Evolutionary conservation across 2,329 filamentous ascomycete species (phyloP).

Genomic region (Hypoxylon sp.): DNA sequence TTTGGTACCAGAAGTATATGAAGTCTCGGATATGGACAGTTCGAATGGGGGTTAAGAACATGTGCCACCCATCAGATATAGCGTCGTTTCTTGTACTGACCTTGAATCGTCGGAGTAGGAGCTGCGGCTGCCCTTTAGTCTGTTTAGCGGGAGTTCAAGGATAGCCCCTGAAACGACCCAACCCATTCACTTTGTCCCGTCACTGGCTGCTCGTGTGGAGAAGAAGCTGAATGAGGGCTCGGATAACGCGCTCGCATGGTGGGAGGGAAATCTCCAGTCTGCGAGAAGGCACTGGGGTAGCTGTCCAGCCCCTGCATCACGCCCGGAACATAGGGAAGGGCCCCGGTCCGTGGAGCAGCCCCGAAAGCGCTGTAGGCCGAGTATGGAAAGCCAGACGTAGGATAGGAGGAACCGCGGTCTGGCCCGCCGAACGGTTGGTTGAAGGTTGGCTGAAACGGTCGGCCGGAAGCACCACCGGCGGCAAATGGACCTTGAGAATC

Average conservation of each 20-base stretch:
- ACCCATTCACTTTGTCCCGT: constrained; percentile 66
- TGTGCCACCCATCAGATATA: no score
- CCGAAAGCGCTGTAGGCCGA: constrained; percentile 55
- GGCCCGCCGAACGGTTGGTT: constrained; percentile 50
- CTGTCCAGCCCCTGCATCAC: constrained; percentile 53
- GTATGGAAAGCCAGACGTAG: constrained; percentile 51
- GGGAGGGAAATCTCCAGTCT: constrained; percentile 54
- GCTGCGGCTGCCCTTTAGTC: background rate
- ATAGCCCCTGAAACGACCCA: constrained; percentile 72
- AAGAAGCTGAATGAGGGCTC: constrained; percentile 45
- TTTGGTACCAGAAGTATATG: no score
- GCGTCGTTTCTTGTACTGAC: background rate
- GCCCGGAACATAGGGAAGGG: constrained; percentile 50
- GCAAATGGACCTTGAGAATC: constrained; percentile 52
- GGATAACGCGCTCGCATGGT: constrained; percentile 52
- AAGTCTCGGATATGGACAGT: no score
- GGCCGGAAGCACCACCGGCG: constrained; percentile 48
- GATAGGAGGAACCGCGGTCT: constrained; percentile 54
- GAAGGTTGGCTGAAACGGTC: constrained; percentile 54
- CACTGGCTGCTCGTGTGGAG: constrained; percentile 48
- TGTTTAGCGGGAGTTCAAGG: constrained; percentile 67
- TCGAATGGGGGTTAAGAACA: no score
- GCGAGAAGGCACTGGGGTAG: constrained; percentile 52
- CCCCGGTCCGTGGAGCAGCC: constrained; percentile 49
- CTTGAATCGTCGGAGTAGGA: background rate